phyloP scores from a whole-genome alignment of 2,329 filamentous ascomycete genomes.

The Ambrosiella beaveri region DNA sequence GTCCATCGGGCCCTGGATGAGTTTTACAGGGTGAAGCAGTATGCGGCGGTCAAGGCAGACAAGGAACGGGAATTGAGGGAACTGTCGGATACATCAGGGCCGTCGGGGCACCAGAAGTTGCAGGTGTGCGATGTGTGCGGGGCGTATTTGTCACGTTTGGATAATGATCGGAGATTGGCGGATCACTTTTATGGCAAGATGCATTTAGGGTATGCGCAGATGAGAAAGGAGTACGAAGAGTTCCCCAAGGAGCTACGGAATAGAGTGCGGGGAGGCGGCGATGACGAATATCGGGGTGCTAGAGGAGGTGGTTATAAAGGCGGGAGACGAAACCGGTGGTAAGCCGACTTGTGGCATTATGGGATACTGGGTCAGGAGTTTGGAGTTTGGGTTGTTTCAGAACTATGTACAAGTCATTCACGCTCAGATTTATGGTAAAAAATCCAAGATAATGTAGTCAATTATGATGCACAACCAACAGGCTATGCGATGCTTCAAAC shows the following conservation, averaged over 20 bases:
- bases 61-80: slow-evolving; percentile 78
- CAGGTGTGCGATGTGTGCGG: slow-evolving; percentile 98
- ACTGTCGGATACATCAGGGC: slow-evolving; percentile 78
- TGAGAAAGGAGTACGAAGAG: slow-evolving; percentile 84
- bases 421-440: not conserved
- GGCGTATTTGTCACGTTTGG: slow-evolving; percentile 76
- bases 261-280: slow-evolving; percentile 36
- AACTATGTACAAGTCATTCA: not conserved
- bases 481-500: too few species aligned
- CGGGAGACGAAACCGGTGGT: slow-evolving; percentile 34
- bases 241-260: slow-evolving; percentile 76
- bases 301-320: slow-evolving; percentile 36
- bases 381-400: not conserved
- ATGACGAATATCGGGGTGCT: slow-evolving; percentile 30
- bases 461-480: too few species aligned
- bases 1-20: slow-evolving; percentile 75
- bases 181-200: slow-evolving; percentile 99
- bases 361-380: not conserved
- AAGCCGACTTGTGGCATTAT: slow-evolving; percentile 7
- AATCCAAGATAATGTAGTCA: too few species aligned
- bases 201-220: slow-evolving; percentile 94
- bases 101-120: slow-evolving; percentile 88
- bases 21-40: slow-evolving; percentile 67
- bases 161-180: slow-evolving; percentile 84
- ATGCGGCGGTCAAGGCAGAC: slow-evolving; percentile 65